Evolutionary conservation across 2,329 filamentous ascomycete species (phyloP).

Genomic region (Tolypocladium ovalisporum): DNA sequence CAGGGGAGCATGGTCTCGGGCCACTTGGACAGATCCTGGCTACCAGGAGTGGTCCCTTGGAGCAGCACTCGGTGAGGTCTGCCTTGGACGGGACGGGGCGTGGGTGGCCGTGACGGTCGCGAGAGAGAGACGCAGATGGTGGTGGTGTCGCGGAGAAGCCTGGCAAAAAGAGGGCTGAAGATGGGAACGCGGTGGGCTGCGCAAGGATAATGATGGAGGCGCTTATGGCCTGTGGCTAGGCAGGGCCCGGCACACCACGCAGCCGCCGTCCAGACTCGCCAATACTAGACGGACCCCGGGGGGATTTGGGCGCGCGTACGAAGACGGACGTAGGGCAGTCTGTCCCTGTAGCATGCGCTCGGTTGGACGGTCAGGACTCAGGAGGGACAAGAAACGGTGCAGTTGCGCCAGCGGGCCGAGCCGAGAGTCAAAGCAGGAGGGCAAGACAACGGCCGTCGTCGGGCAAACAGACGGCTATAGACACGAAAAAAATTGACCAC

Average conservation of each 20-base stretch:
- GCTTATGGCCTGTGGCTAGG: not conserved
- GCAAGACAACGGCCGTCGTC: not conserved
- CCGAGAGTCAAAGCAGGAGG: not conserved
- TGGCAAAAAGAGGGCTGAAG: not conserved
- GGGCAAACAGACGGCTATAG: not conserved
- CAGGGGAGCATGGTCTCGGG: slow-evolving; percentile 19
- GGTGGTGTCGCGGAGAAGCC: slow-evolving; percentile 1
- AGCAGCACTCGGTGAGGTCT: not conserved
- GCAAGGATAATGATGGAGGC: not conserved
- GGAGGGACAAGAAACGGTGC: not conserved
- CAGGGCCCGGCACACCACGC: not conserved
- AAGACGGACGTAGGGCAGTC: no score
- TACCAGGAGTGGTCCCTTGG: not conserved
- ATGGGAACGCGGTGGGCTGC: not conserved
- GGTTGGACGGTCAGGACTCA: not conserved
- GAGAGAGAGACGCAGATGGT: not conserved
- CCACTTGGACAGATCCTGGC: not conserved
- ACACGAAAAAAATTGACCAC: not conserved
- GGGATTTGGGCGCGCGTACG: not conserved
- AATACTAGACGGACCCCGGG: not conserved
- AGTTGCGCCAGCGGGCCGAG: not conserved
- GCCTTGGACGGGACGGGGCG: not conserved
- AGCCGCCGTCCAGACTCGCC: not conserved
- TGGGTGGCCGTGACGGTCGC: not conserved
- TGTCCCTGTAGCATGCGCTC: not conserved